Base-by-base conservation (phyloP, 2,329 filamentous ascomycete genomes). In the Verticillium albo-atrum region DNA sequence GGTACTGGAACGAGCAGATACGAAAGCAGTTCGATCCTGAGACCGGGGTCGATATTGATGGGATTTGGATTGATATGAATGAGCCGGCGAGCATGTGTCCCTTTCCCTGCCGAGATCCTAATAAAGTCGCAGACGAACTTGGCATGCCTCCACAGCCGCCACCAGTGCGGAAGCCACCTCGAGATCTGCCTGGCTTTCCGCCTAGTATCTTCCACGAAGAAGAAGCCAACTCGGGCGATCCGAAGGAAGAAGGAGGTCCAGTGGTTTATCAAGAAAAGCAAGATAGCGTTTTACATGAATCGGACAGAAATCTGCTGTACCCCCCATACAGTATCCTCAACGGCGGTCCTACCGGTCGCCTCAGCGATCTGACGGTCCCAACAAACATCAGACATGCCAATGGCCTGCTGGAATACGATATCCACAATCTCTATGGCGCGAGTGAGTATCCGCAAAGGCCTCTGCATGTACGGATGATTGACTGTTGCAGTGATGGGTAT, bases 61-160 rank as follows among this genome's bases (percentile, higher is more conserved):
- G 83, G 1, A 77, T 94, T 1, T 93, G 89, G 88, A 90, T 91
- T 64, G 89, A 91, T 69, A 87, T 87, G 84, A 80, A 84, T 79
- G 73, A 75, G 64, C 72, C 72, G 2, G 70, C 70, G 61, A 74
- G 70, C 62, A 74, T 75, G 60, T 64, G 63, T 53, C 54, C 63
- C 37, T 63, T 63, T 23, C 61, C 61, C 9, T 64, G 63, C 67
- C 71, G 75, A 25, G 69, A 85, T 64, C 77, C 82, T 0, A 74
- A 72, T 2, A 68, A 64, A 1, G 66, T 69, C 1, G 72, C 72
- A 3, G 64, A 23, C 6, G 17, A 23, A 17, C 37, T 67, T 10
- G 77, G 76, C 2, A 82, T 78, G 60, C 86, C 90, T 23, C 89
- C 89, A 0, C 71, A 75, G 1, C 82, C 88, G 50, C 85, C 87